Conservation (phyloP, 108 stramenopile species). For the Parmales sp. region DNA sequence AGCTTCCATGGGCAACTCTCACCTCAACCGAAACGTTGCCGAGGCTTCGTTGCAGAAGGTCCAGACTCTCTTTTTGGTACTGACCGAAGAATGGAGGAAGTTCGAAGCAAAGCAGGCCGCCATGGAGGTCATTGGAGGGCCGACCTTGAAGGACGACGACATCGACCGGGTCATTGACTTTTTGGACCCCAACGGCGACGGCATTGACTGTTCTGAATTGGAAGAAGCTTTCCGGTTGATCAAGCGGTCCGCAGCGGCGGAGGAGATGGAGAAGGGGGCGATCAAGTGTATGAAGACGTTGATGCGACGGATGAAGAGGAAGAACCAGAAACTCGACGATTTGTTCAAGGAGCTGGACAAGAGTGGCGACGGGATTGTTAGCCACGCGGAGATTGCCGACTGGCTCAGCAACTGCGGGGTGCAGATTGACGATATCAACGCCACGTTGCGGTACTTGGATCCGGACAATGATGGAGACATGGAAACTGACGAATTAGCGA, state of each 20-base stretch:
- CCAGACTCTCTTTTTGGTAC: neutral
- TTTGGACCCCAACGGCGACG: constrained; percentile 9
- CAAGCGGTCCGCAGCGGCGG: constrained; percentile 5
- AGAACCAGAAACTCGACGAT: neutral
- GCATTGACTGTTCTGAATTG: neutral
- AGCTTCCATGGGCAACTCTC: neutral
- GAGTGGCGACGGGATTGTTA: neutral
- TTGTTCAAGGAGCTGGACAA: constrained; percentile 2
- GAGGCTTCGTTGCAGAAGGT: neutral
- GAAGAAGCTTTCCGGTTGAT: constrained; percentile 1
- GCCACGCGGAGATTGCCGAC: constrained; percentile 4
- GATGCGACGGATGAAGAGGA: neutral
- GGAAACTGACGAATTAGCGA: constrained; percentile 6
- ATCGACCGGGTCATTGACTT: neutral
- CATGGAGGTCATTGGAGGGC: constrained; percentile 1
- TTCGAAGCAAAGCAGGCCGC: constrained; percentile 9
- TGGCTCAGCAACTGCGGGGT: neutral
- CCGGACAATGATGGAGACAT: constrained; percentile 9
- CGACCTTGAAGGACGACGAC: constrained; percentile 3
- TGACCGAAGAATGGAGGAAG: constrained; percentile 3
- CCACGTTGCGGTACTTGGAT: constrained; percentile 6
- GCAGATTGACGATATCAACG: constrained; percentile 6
- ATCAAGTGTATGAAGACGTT: neutral
- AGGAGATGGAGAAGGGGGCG: constrained; percentile 4
- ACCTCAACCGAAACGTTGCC: neutral